Conservation (phyloP, 2,329 filamentous ascomycete genomes). For the Botrytis deweyae region DNA sequence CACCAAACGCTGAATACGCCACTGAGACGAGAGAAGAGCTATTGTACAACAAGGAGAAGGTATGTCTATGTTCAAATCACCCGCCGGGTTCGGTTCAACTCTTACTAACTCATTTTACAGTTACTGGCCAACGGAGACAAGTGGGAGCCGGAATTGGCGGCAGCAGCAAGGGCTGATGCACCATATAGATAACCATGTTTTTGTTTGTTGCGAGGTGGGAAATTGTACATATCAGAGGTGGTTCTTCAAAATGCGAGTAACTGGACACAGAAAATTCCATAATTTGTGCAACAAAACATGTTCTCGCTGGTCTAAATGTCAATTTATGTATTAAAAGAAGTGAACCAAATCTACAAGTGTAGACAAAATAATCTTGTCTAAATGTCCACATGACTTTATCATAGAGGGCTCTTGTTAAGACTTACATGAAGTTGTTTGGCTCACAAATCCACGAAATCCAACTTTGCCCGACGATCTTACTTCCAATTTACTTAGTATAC, state of each 20-base stretch:
- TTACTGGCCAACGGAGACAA: constrained; percentile 85
- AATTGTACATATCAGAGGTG: constrained; percentile 19
- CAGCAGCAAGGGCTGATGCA: constrained; percentile 86
- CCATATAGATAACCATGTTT: constrained; percentile 71
- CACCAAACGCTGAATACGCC: constrained; percentile 72
- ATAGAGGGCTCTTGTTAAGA: background rate
- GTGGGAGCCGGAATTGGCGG: constrained; percentile 97
- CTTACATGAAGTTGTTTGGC: background rate
- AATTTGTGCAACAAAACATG: background rate
- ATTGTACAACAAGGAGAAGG: constrained; percentile 87
- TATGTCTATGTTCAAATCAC: constrained; percentile 46
- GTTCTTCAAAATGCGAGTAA: constrained; percentile 15
- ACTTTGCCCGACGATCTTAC: background rate
- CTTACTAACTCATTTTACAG: constrained; percentile 49
- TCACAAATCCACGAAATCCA: background rate
- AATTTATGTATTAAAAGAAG: background rate
- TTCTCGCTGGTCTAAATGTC: background rate
- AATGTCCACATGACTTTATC: background rate
- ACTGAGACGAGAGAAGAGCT: constrained; percentile 86
- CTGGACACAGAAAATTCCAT: constrained; percentile 5
- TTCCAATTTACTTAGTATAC: background rate
- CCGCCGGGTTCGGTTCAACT: background rate
- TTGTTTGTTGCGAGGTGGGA: constrained; percentile 14
- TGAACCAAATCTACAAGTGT: background rate
- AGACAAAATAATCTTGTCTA: background rate